Base-by-base conservation (phyloP, 1,284 basidiomycete species). In the Mycosarcoma maydis region DNA sequence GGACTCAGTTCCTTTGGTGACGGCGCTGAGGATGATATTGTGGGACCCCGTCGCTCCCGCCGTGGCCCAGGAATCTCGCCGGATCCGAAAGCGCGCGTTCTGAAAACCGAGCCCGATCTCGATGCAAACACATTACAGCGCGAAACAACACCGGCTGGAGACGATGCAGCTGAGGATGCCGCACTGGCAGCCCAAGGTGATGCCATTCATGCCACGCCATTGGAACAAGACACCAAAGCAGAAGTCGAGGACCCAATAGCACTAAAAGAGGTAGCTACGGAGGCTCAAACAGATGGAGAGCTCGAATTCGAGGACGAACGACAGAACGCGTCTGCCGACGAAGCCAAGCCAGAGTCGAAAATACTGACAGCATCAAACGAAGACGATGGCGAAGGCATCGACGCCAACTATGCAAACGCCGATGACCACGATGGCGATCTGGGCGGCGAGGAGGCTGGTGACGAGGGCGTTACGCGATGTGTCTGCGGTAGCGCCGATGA, bases 391-490 rank as follows among this genome's bases (percentile, higher is more conserved):
- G 57, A 62, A 7, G 62, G 55, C 17, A 57, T 27, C n/a, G 66
- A 53, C 11, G 39, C 23, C 43, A 51, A 52, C 19, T 41, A 41
- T 14, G 68, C 38, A 5, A 50, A 75, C 10, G 68, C 60, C 8
- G 62, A 59, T 27, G 72, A 60, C 6, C 59, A 62, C n/a, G 47
- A 49, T 9, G 64, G 39, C 29, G 38, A 56, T 0, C 43, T 44
- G 23, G 69, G 57, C 11, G 73, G 49, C 33, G 67, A 88, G 50
- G 92, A 92, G 66, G 84, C 83, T 19, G 85, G 83, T 19, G 90
- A 92, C 72, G 87, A 88, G 65, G 90, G 91, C 29, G 87, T 95
- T 61, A 98, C 94, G 75, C 89, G 95, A 67, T 98, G 95, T 83
- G 88, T 97, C 37, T 98, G 95, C 85, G 91, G 91, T 58, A 90